Evolutionary conservation across 1,284 basidiomycete species (phyloP).

Genomic region (Agaricales sp.): DNA sequence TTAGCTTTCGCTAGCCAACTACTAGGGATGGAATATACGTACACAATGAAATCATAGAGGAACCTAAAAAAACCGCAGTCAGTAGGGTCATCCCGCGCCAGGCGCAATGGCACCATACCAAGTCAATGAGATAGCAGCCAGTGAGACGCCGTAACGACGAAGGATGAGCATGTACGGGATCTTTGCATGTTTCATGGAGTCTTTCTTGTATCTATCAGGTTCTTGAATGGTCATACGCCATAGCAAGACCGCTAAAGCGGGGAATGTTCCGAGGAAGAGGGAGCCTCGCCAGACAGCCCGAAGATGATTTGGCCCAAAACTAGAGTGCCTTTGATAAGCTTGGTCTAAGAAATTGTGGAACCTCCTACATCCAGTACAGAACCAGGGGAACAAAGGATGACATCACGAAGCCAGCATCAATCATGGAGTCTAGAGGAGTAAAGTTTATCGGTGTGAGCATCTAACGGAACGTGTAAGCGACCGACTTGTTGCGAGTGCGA

Average conservation of each 20-base stretch:
- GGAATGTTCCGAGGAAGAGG: conserved; percentile 80
- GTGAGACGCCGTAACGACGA: conserved; percentile 67
- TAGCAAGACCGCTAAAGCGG: conserved; percentile 71
- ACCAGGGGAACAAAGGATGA: conserved; percentile 66
- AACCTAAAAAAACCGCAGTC: conserved; percentile 38
- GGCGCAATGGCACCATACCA: conserved; percentile 46
- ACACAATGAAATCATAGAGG: conserved; percentile 73
- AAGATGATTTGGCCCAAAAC: conserved; percentile 72
- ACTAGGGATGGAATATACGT: background rate
- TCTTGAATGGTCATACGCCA: conserved; percentile 87
- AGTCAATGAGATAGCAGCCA: conserved; percentile 60
- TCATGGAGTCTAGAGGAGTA: conserved; percentile 59
- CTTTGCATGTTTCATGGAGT: conserved; percentile 65
- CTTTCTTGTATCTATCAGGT: conserved; percentile 57
- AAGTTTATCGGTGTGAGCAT: conserved; percentile 6
- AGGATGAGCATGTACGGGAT: conserved; percentile 78
- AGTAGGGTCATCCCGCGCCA: too few species aligned
- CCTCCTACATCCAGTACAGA: background rate
- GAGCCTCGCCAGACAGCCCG: conserved; percentile 84
- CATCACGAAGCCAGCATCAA: conserved; percentile 82
- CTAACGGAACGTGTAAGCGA: conserved; percentile 12
- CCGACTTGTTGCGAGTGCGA: conserved; percentile 77
- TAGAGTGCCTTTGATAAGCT: conserved; percentile 15
- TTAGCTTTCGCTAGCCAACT: background rate
- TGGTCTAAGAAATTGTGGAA: background rate